Percentiles rank a stretch among this genome's conserved stretches.
Conservation (phyloP, 306 rosid genomes). For the Pueraria montana region DNA sequence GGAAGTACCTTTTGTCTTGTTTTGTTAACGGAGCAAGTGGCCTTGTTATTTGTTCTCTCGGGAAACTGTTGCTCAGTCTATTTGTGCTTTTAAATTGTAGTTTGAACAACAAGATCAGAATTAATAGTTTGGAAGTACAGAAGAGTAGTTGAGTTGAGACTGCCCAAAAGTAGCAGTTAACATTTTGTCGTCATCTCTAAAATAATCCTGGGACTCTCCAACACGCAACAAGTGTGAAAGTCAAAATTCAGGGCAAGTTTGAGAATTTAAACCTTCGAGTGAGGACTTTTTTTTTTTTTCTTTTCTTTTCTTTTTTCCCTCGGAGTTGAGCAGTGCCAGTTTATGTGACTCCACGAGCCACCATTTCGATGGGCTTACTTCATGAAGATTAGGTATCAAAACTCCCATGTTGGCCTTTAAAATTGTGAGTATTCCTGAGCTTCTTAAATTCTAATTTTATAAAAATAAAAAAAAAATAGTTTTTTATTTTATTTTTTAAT, state of each 20-base stretch:
- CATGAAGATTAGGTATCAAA: not conserved
- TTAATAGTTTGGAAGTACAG: conserved; percentile 16
- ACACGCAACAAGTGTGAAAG: not conserved
- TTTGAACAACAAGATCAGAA: conserved; percentile 13
- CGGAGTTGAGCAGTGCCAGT: not conserved
- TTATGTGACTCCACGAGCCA: not conserved
- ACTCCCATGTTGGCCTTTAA: not conserved
- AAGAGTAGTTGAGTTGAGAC: conserved; percentile 40
- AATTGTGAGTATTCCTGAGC: not conserved
- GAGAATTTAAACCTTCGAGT: not conserved
- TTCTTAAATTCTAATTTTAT: not conserved
- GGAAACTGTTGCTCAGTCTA: not conserved
- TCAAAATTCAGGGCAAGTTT: conserved; percentile 20
- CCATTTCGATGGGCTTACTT: not conserved
- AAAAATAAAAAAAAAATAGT: not conserved
- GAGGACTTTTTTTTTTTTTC: not conserved
- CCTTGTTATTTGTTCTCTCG: not conserved
- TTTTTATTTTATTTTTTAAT: not conserved
- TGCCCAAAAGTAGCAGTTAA: conserved; percentile 44
- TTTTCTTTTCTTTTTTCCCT: not conserved
- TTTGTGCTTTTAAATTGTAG: conserved; percentile 7
- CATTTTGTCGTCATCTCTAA: conserved; percentile 1
- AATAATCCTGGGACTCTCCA: conserved; percentile 16
- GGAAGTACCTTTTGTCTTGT: conserved; percentile 44
- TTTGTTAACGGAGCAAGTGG: conserved; percentile 1